These are phyloP conservation scores for Ogataea thermomethanolica DNA, from an alignment of 805 yeast species.

Conservation along the genomic window DNA sequence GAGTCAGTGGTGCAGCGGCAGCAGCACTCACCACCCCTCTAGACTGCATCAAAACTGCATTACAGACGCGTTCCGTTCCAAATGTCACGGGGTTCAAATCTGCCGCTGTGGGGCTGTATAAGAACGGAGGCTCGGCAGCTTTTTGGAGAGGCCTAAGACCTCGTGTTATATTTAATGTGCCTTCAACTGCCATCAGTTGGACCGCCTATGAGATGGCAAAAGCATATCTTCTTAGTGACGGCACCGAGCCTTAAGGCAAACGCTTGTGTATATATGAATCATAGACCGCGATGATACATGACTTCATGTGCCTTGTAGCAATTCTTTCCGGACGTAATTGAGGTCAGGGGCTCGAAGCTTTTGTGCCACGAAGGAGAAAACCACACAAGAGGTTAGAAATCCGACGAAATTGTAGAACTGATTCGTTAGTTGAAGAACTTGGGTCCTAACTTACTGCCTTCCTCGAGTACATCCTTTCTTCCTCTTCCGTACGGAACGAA, in stretches of 20 bases:
- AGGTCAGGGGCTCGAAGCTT: constrained; percentile 19
- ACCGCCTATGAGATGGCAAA: constrained; percentile 98
- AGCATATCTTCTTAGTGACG: constrained; percentile 44
- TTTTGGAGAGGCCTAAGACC: constrained; percentile 87
- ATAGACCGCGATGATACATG: constrained; percentile 11
- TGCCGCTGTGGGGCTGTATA: constrained; percentile 67
- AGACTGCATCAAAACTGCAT: constrained; percentile 86
- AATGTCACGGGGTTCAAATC: constrained; percentile 61
- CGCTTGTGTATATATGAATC: constrained; percentile 8
- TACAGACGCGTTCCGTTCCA: constrained; percentile 74
- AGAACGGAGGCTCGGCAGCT: constrained; percentile 57
- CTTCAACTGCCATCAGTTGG: constrained; percentile 96
- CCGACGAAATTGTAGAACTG: constrained; percentile 72
- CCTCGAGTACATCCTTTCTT: constrained; percentile 72
- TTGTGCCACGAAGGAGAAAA: constrained; percentile 79
- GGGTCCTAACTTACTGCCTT: constrained; percentile 48
- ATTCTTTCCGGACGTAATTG: constrained; percentile 2
- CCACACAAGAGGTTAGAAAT: constrained; percentile 74
- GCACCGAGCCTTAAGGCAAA: constrained; percentile 3
- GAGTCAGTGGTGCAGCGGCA: constrained; percentile 90
- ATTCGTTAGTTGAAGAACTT: background rate
- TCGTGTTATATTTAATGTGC: constrained; percentile 87
- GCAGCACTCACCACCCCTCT: constrained; percentile 94
- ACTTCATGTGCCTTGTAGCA: constrained; percentile 3
- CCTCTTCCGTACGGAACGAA: constrained; percentile 82